These are phyloP conservation scores for Lipomyces yamanashiensis DNA, from an alignment of 805 yeast genomes.

Conservation along the genomic window DNA sequence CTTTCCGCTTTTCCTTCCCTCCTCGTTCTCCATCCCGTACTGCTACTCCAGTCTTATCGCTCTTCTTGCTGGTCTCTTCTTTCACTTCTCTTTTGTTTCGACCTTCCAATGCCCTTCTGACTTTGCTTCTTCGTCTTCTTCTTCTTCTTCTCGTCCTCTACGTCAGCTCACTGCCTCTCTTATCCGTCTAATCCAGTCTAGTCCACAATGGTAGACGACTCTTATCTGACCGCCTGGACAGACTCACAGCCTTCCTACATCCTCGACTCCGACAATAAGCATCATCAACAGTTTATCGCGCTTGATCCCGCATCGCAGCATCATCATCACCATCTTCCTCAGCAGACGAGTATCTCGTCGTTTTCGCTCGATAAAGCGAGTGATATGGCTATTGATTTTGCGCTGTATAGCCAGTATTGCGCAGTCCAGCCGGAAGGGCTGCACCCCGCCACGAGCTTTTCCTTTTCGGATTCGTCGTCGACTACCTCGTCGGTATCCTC, in stretches of 20 bases:
- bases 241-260: background rate
- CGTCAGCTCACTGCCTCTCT: background rate
- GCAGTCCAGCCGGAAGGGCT: background rate
- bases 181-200: background rate
- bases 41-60: background rate
- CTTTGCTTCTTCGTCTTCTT: background rate
- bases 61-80: background rate
- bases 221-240: background rate
- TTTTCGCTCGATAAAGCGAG: too few species aligned
- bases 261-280: background rate
- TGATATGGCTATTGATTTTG: background rate
- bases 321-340: too few species aligned
- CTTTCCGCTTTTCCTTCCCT: background rate
- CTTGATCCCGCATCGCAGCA: too few species aligned
- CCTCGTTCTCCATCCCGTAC: background rate
- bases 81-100: background rate
- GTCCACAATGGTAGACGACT: background rate
- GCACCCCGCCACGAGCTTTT: background rate
- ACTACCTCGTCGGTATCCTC: constrained; percentile 7
- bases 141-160: background rate
- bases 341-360: too few species aligned
- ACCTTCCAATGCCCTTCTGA: too few species aligned
- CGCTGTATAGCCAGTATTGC: background rate
- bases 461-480: constrained; percentile 3
- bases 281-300: background rate